Conservation (phyloP, 1,284 basidiomycete species). For the Peniophora sp. region DNA sequence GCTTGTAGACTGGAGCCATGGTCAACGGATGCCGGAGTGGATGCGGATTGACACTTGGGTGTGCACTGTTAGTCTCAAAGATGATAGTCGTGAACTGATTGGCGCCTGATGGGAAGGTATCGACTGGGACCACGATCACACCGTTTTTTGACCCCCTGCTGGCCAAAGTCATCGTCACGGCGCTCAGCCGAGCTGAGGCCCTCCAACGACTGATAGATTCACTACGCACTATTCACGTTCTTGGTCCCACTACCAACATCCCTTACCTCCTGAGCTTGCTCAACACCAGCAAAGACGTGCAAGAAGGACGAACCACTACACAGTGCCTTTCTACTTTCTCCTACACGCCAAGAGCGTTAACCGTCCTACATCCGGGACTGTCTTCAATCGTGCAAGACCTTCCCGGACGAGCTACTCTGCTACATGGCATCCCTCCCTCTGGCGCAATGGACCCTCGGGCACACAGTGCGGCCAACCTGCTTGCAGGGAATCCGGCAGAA, state of each 20-base stretch:
- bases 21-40: constrained; percentile 25
- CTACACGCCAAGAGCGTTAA: constrained; percentile 38
- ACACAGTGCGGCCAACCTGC: constrained; percentile 50
- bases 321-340: constrained; percentile 43
- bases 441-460: constrained; percentile 63
- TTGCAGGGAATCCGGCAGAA: constrained; percentile 48
- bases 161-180: constrained; percentile 45
- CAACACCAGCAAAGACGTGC: constrained; percentile 31
- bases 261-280: constrained; percentile 41
- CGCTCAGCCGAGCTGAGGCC: constrained; percentile 31
- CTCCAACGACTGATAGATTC: constrained; percentile 28
- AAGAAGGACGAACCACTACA: constrained; percentile 42
- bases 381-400: constrained; percentile 61
- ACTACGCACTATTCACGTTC: constrained; percentile 29
- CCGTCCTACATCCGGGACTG: constrained; percentile 50
- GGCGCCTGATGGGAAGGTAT: constrained; percentile 11
- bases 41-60: constrained; percentile 54
- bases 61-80: constrained; percentile 6
- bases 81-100: background rate
- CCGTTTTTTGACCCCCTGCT: constrained; percentile 53
- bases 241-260: constrained; percentile 50
- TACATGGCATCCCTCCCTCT: constrained; percentile 58
- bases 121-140: constrained; percentile 43
- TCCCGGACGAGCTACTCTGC: constrained; percentile 42
- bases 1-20: constrained; percentile 34